Percentiles rank a stretch among this genome's conserved stretches.
Evolutionary conservation across 2,329 filamentous ascomycete genomes (phyloP).

Genomic region (Paramyrothecium roridum): DNA sequence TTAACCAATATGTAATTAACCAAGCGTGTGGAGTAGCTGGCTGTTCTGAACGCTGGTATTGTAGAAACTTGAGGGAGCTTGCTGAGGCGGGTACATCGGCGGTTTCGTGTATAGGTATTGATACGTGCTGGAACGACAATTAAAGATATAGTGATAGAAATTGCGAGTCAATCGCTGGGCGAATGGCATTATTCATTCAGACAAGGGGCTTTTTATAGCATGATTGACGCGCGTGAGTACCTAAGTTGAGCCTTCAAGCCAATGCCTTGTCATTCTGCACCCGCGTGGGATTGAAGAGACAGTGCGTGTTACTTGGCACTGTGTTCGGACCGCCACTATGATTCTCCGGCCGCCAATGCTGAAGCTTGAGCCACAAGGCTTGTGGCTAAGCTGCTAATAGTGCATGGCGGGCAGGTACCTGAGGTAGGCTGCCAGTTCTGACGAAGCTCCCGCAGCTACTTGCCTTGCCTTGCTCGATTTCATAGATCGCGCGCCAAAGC

Average conservation of each 20-base stretch:
- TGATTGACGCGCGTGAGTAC: too few relatives aligned
- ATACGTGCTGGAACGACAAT: too few relatives aligned
- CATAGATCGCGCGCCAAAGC: conserved; percentile 4
- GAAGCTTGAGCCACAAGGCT: neutral
- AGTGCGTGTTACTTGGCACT: too few relatives aligned
- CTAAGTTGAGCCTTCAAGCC: too few relatives aligned
- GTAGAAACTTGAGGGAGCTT: too few relatives aligned
- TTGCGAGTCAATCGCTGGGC: too few relatives aligned
- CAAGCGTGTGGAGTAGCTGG: neutral
- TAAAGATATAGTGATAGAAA: conserved; percentile 1
- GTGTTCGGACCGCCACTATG: conserved; percentile 15
- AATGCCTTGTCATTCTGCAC: too few relatives aligned
- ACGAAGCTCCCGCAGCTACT: conserved; percentile 30
- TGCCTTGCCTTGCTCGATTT: conserved; percentile 15
- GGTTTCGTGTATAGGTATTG: neutral
- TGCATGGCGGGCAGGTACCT: conserved; percentile 18
- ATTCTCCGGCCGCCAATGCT: conserved; percentile 22
- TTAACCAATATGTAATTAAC: too few relatives aligned
- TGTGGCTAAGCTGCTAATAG: conserved; percentile 23
- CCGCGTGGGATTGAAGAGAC: too few relatives aligned
- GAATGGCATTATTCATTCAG: too few relatives aligned
- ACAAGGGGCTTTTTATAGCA: too few relatives aligned
- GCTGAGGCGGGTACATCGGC: neutral
- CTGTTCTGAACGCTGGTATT: too few relatives aligned
- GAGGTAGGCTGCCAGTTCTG: conserved; percentile 34